These are phyloP conservation scores for Aurantiochytrium sp. DNA, from an alignment of 108 stramenopile species.

Conservation along the genomic window DNA sequence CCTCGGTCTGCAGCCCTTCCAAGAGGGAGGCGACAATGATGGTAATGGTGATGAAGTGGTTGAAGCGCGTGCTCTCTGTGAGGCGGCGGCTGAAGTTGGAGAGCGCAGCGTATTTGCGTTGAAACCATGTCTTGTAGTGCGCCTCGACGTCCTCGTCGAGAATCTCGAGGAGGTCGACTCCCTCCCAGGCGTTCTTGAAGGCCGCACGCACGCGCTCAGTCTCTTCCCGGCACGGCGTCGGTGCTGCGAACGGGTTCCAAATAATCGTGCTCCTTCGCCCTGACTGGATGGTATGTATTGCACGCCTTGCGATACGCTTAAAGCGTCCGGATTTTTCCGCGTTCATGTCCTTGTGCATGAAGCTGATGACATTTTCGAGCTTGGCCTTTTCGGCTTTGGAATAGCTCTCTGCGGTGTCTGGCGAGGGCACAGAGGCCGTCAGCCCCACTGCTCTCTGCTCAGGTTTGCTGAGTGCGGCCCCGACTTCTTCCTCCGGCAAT, in stretches of 20 bases:
- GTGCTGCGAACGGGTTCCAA: conserved; percentile 6
- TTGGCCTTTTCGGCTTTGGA: conserved; percentile 18
- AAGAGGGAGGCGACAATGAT: not conserved
- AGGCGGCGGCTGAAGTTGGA: not conserved
- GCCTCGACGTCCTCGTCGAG: not conserved
- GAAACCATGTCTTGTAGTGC: not conserved
- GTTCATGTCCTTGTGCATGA: not conserved
- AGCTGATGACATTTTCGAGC: not conserved
- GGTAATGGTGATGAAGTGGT: not conserved
- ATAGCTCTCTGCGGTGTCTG: not conserved
- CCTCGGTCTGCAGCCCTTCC: not conserved
- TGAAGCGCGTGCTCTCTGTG: not conserved
- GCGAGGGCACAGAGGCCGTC: no score
- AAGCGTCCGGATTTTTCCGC: not conserved
- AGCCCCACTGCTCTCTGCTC: no score
- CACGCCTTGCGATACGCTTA: not conserved
- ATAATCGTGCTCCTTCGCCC: not conserved
- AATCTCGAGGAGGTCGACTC: not conserved
- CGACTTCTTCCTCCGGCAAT: no score
- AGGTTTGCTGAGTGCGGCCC: no score
- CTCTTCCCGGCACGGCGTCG: not conserved
- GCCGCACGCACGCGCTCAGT: conserved; percentile 13
- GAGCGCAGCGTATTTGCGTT: not conserved
- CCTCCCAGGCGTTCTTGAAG: not conserved
- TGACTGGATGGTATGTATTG: not conserved